phyloP scores from a whole-genome alignment of 108 stramenopile species.

The Licmophora abbreviata region DNA sequence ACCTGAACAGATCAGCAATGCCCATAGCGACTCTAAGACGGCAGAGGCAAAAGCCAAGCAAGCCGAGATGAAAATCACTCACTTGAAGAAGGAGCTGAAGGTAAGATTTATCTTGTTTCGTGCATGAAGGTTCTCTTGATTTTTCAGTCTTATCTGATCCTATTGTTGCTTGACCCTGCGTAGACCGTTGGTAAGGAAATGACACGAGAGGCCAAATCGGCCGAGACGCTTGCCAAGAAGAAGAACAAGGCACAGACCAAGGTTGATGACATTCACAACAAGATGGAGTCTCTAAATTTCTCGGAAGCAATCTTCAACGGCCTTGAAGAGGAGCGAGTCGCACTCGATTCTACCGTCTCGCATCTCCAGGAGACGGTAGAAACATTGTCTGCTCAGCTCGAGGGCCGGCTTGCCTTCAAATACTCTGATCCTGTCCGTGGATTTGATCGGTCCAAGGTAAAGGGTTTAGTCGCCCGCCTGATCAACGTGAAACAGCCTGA shows the following conservation, averaged over 20 bases:
- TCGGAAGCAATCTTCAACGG: slow-evolving; percentile 44
- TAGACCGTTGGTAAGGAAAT: slow-evolving; percentile 80
- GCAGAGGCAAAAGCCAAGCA: slow-evolving; percentile 86
- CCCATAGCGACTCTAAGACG: slow-evolving; percentile 80
- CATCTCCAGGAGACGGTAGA: slow-evolving; percentile 58
- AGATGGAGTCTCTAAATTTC: slow-evolving; percentile 42
- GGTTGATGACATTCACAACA: slow-evolving; percentile 27
- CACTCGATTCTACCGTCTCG: slow-evolving; percentile 43
- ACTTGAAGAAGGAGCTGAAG: slow-evolving; percentile 66
- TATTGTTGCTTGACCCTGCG: neutral
- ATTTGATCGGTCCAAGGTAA: slow-evolving; percentile 91
- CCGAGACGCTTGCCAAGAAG: slow-evolving; percentile 49
- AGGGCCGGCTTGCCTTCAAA: slow-evolving; percentile 84
- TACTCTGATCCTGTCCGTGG: slow-evolving; percentile 88
- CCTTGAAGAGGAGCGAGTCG: slow-evolving; percentile 60
- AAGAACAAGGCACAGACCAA: slow-evolving; percentile 40
- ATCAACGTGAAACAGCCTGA: slow-evolving; percentile 67
- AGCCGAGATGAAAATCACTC: slow-evolving; percentile 85
- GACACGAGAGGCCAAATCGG: slow-evolving; percentile 71
- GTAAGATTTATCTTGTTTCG: slow-evolving; percentile 22
- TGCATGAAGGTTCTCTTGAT: neutral
- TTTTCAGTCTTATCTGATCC: slow-evolving; percentile 4
- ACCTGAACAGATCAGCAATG: slow-evolving; percentile 81
- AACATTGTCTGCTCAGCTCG: slow-evolving; percentile 73
- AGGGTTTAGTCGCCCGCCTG: slow-evolving; percentile 91